Evolutionary conservation across 331 rosid genomes (phyloP).

Genomic region (Dryas integrifolia): DNA sequence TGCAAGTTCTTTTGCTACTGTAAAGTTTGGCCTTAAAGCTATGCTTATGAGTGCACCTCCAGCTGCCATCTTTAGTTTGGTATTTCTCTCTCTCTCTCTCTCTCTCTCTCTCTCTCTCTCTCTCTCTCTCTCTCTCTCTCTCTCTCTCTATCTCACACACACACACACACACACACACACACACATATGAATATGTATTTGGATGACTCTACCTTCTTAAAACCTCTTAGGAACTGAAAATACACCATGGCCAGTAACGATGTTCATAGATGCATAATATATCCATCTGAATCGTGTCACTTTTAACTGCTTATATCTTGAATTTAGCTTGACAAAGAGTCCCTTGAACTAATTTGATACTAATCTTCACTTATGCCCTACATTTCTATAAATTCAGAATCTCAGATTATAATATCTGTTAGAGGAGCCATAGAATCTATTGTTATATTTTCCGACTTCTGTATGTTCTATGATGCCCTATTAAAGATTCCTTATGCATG

Average conservation of each 20-base stretch:
- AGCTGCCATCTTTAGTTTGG: slow-evolving; percentile 49
- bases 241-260: too few relatives aligned
- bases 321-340: background rate
- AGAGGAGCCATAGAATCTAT: slow-evolving; percentile 15
- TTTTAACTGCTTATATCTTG: background rate
- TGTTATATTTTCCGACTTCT: background rate
- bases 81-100: slow-evolving; percentile 36
- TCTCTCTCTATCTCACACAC: too few relatives aligned
- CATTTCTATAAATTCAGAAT: background rate
- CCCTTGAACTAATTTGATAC: background rate
- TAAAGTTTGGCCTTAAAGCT: slow-evolving; percentile 57
- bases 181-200: too few relatives aligned
- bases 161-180: too few relatives aligned
- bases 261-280: too few relatives aligned
- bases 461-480: background rate
- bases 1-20: slow-evolving; percentile 30
- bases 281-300: too few relatives aligned
- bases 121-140: background rate
- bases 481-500: background rate
- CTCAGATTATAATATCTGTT: background rate
- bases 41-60: slow-evolving; percentile 69
- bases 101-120: background rate
- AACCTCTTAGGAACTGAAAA: too few relatives aligned
- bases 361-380: background rate
- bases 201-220: too few relatives aligned